Percentiles rank a stretch among this genome's conserved stretches.
These are phyloP conservation scores for Globisporangium alternatum DNA, from an alignment of 352 stramenopile genomes.

Conservation along the genomic window DNA sequence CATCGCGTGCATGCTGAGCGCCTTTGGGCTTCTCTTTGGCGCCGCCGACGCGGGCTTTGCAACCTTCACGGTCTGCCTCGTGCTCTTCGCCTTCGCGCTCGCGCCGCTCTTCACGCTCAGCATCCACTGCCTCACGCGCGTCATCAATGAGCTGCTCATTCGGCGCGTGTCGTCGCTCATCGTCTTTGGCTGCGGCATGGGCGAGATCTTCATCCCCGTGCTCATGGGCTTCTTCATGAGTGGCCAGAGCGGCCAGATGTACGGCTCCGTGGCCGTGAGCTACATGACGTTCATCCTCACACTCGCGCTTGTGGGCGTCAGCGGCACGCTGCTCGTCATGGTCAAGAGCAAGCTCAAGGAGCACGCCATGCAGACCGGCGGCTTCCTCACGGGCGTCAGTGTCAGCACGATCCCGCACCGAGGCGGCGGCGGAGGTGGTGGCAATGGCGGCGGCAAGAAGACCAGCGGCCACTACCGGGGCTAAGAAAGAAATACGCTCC, in stretches of 20 bases:
- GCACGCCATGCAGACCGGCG: constrained; percentile 14
- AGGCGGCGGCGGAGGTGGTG: no score
- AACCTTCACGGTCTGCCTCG: constrained; percentile 50
- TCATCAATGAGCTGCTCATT: constrained; percentile 81
- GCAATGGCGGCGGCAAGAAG: constrained; percentile 6
- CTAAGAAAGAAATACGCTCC: neutral
- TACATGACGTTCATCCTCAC: constrained; percentile 81
- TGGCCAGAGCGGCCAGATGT: constrained; percentile 70
- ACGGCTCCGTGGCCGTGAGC: constrained; percentile 67
- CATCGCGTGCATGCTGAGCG: constrained; percentile 58
- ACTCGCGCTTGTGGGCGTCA: constrained; percentile 65
- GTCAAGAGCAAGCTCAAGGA: constrained; percentile 60
- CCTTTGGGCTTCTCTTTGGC: constrained; percentile 70
- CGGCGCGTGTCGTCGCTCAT: constrained; percentile 79
- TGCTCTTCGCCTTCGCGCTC: constrained; percentile 62
- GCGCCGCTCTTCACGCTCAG: constrained; percentile 79
- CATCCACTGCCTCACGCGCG: constrained; percentile 79
- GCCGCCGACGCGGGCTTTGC: constrained; percentile 45
- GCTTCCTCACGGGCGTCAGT: neutral
- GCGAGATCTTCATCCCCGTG: constrained; percentile 79
- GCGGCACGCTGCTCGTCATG: constrained; percentile 67
- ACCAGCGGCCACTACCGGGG: constrained; percentile 3
- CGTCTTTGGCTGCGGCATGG: constrained; percentile 81
- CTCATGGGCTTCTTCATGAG: constrained; percentile 89
- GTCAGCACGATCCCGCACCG: constrained; percentile 6